Evolutionary conservation across 257 asterid genomes (phyloP), one percentile per base, ranked within the genome.

Genomic region (Rubia yunnanensis): DNA sequence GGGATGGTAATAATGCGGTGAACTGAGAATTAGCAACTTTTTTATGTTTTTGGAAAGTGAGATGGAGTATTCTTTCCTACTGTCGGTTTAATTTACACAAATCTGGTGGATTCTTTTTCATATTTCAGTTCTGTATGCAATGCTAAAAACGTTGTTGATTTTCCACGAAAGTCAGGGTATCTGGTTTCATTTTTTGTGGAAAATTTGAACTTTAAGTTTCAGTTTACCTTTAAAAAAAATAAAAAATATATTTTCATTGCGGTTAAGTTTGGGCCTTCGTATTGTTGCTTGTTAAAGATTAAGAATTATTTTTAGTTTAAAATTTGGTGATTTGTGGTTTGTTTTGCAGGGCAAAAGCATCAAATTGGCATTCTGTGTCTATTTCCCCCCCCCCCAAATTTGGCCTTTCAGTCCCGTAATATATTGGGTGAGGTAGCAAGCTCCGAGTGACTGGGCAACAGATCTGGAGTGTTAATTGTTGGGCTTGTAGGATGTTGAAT

Each of bases 401-500:
- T 69, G 62, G 46, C 22, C 68, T 34, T 63, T 63, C 46, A 63
- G 50, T 71, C 32, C n/a, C 14, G 48, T 71, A 22, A 20, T 13
- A 35, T 57, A 24, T 30, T 52, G 28, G 23, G 39, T 65, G 65
- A 27, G 64, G 24, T 49, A 46, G 17, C 23, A 22, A 70, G 59
- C 52, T 60, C 52, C 38, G 20, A 34, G n/a, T 55, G 27, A 23
- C 56, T 31, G n/a, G 54, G 5, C 41, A 10, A 54, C 63, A 70
- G 70, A 49, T 74, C 77, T 79, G 76, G 66, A 69, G 63, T 70
- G 59, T 71, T 59, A 49, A 61, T 34, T 60, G 13, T 71, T 71
- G 72, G 73, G 69, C 73, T 73, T 68, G 52, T 48, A 36, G 75
- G 70, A 91, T 80, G 89, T 83, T 82, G 83, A 79, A 77, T 80